Evolutionary conservation across 345 rosid species (phyloP).

Genomic region (Bruguiera parviflora): DNA sequence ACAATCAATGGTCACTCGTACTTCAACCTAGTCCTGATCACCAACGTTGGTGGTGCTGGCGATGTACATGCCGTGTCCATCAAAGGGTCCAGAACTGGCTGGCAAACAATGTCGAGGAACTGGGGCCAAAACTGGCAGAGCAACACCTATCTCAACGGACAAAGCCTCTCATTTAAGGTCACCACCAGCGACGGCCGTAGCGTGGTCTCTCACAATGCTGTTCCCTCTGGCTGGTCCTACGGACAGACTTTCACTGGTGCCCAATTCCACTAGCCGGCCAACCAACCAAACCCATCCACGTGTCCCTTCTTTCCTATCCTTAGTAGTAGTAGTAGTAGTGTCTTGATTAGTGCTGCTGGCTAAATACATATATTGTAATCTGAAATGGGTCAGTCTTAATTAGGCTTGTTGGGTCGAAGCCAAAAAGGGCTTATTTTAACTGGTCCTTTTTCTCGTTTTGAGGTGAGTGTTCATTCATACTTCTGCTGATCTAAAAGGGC

Average conservation of each 20-base stretch:
- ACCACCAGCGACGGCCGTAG: constrained; percentile 28
- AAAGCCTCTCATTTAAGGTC: constrained; percentile 28
- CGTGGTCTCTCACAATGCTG: constrained; percentile 24
- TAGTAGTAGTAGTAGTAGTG: not conserved
- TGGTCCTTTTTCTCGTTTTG: constrained; percentile 30
- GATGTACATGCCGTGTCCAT: constrained; percentile 26
- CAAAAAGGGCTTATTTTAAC: constrained; percentile 35
- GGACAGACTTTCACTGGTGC: constrained; percentile 30
- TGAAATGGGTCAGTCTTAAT: not conserved
- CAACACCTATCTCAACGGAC: constrained; percentile 26
- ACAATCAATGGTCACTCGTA: constrained; percentile 31
- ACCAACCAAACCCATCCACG: not conserved
- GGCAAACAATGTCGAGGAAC: constrained; percentile 32
- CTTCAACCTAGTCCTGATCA: constrained; percentile 26
- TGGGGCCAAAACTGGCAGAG: constrained; percentile 36
- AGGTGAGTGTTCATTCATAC: constrained; percentile 4
- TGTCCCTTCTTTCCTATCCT: not conserved
- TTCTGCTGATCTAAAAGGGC: not conserved
- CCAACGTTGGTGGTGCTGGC: constrained; percentile 32
- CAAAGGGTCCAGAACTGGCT: constrained; percentile 30
- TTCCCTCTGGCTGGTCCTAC: constrained; percentile 24
- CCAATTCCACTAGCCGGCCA: constrained; percentile 16
- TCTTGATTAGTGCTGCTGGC: not conserved
- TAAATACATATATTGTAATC: constrained; percentile 7
- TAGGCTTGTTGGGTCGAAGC: constrained; percentile 23